These are phyloP conservation scores for Chenopodium formosanum DNA, from an alignment of 148 eudicot species.

Conservation along the genomic window DNA sequence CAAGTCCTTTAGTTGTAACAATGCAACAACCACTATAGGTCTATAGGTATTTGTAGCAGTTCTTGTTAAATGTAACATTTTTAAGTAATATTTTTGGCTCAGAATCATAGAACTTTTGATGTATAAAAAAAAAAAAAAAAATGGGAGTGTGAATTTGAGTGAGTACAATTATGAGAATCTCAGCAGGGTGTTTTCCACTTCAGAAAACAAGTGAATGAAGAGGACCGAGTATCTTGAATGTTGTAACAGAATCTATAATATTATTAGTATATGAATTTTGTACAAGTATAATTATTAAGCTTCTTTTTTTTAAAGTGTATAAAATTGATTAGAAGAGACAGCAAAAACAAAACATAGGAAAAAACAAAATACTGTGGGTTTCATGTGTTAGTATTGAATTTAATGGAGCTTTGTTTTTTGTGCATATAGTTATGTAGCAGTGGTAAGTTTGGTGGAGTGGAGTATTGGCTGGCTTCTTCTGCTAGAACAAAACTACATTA, in stretches of 20 bases:
- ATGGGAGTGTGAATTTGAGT: background rate
- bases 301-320: too few species aligned
- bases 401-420: background rate
- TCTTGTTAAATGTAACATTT: background rate
- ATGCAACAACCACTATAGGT: conserved; percentile 72
- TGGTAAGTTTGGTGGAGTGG: background rate
- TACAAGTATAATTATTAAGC: background rate
- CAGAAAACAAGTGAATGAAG: conserved; percentile 30
- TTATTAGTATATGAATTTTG: background rate
- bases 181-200: conserved; percentile 36
- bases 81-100: conserved; percentile 7
- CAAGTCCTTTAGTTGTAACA: conserved; percentile 77
- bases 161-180: conserved; percentile 24
- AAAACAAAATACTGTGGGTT: conserved; percentile 2
- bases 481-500: background rate
- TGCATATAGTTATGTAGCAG: background rate
- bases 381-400: background rate
- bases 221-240: background rate
- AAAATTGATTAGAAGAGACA: background rate
- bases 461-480: conserved; percentile 11
- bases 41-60: conserved; percentile 32
- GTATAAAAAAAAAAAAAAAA: conserved; percentile 7
- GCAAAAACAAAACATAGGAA: background rate
- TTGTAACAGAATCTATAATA: conserved; percentile 20
- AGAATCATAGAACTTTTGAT: background rate